Evolutionary conservation across 768 basidiomycete species (phyloP).

Genomic region (Boletus barrowsii): DNA sequence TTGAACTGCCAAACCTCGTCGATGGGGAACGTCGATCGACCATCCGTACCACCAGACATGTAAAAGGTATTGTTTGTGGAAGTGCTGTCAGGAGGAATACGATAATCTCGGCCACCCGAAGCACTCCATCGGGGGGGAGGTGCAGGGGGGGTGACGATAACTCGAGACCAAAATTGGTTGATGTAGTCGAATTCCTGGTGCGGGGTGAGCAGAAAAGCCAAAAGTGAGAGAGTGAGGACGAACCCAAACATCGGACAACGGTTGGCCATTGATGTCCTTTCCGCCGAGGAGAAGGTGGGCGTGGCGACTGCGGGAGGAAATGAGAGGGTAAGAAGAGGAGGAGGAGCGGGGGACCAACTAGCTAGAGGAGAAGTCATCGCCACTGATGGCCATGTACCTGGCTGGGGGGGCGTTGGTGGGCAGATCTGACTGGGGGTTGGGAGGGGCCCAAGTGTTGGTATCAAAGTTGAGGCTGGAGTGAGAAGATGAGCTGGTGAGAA

Average conservation of each 20-base stretch:
- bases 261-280: constrained; percentile 47
- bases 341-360: constrained; percentile 49
- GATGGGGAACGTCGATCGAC: constrained; percentile 41
- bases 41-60: constrained; percentile 68
- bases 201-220: constrained; percentile 5
- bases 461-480: constrained; percentile 56
- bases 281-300: constrained; percentile 77
- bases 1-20: constrained; percentile 71
- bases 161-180: constrained; percentile 73
- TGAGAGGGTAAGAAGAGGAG: constrained; percentile 17
- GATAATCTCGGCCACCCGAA: constrained; percentile 68
- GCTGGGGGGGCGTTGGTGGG: constrained; percentile 50
- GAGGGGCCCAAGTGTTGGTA: constrained; percentile 57
- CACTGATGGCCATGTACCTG: constrained; percentile 61
- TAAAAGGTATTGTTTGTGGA: constrained; percentile 67
- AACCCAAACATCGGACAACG: constrained; percentile 76
- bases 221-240: constrained; percentile 17
- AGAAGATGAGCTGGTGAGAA: constrained; percentile 2
- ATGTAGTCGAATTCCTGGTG: constrained; percentile 73
- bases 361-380: constrained; percentile 75
- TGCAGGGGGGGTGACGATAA: constrained; percentile 46
- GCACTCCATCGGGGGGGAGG: constrained; percentile 71
- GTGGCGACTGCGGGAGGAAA: constrained; percentile 50
- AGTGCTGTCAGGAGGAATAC: constrained; percentile 29
- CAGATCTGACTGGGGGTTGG: constrained; percentile 50